Evolutionary conservation across 345 rosid species (phyloP).

Genomic region (Populus deltoides): DNA sequence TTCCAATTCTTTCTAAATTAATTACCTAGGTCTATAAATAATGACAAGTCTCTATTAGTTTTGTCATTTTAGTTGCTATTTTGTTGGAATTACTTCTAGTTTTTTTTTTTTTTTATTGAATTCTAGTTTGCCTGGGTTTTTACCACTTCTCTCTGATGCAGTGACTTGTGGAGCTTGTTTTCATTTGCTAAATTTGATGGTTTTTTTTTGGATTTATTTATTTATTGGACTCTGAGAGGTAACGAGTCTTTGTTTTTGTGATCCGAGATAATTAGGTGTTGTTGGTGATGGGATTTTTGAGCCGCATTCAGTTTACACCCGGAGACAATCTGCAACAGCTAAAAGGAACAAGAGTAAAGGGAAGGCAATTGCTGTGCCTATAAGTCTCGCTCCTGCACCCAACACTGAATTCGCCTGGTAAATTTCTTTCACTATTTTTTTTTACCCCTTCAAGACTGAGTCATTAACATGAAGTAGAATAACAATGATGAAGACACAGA

Average conservation of each 20-base stretch:
- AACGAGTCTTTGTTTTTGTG: background rate
- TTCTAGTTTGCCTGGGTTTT: too few relatives aligned
- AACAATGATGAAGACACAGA: background rate
- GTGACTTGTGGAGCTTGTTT: background rate
- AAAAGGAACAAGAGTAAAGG: conserved; percentile 34
- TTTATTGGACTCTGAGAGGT: background rate
- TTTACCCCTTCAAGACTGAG: background rate
- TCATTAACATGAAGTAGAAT: background rate
- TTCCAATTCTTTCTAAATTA: background rate
- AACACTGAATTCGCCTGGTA: conserved; percentile 30
- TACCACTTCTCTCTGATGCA: background rate
- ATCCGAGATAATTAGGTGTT: background rate
- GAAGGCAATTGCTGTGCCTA: conserved; percentile 27
- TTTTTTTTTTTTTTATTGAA: too few relatives aligned
- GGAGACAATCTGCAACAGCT: conserved; percentile 30
- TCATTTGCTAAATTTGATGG: background rate
- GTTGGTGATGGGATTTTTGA: conserved; percentile 7
- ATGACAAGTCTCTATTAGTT: too few relatives aligned
- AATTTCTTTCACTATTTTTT: background rate
- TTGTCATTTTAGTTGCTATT: too few relatives aligned
- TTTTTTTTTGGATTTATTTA: too few relatives aligned
- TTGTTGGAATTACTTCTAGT: too few relatives aligned
- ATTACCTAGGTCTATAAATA: too few relatives aligned
- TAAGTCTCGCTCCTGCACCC: conserved; percentile 26
- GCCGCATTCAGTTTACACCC: conserved; percentile 41